Conservation (phyloP, 805 yeast genomes). For the Yarrowia sp. region DNA sequence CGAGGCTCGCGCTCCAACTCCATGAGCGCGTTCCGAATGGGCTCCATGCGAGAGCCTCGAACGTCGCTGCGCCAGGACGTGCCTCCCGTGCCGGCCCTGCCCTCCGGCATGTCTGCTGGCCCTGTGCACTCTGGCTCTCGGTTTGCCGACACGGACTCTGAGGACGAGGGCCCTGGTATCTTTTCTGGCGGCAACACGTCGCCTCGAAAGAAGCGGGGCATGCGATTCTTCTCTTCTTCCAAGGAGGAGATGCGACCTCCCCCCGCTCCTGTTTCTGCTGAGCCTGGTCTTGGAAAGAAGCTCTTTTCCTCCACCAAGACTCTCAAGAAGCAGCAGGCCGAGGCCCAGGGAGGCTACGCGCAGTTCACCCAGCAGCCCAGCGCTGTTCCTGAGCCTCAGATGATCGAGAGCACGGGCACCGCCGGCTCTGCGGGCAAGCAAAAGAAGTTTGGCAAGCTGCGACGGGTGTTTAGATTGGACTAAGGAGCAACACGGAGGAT, state of each 20-base stretch:
- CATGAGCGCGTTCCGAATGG: conserved; percentile 38
- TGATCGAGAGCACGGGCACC: neutral
- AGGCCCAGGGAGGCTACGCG: conserved; percentile 27
- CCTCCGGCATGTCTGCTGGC: conserved; percentile 6
- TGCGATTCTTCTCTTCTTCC: conserved; percentile 29
- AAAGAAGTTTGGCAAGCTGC: conserved; percentile 41
- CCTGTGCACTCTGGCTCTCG: conserved; percentile 14
- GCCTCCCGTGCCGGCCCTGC: conserved; percentile 29
- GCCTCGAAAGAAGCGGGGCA: conserved; percentile 32
- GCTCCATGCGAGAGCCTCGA: conserved; percentile 38
- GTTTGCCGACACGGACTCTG: conserved; percentile 30
- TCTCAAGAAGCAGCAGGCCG: conserved; percentile 35
- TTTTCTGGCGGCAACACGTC: conserved; percentile 9
- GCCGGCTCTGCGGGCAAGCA: conserved; percentile 4
- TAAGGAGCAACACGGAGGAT: neutral
- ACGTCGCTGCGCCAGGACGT: conserved; percentile 35
- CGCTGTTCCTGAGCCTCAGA: neutral
- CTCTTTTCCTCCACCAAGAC: conserved; percentile 33
- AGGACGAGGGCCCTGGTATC: conserved; percentile 7
- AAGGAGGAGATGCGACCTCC: conserved; percentile 29
- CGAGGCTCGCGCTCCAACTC: conserved; percentile 24
- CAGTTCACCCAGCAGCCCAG: conserved; percentile 18
- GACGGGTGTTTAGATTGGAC: conserved; percentile 49
- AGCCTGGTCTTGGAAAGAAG: conserved; percentile 25
- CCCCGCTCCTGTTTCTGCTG: neutral